Evolutionary conservation across 164 flowering plant genomes (phyloP).

Genomic region (Macadamia integrifolia): DNA sequence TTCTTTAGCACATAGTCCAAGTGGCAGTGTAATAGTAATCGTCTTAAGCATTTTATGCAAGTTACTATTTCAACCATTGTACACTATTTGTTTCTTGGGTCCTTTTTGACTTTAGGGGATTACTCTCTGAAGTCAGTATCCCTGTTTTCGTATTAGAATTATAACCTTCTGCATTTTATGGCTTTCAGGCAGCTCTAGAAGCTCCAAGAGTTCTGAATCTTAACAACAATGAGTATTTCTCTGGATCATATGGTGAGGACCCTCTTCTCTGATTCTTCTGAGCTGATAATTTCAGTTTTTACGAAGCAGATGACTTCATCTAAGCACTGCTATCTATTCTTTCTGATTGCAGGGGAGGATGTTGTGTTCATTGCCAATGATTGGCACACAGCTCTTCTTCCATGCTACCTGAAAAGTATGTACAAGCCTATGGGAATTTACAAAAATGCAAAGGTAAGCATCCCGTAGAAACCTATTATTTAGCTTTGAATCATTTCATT

Average conservation of each 20-base stretch:
- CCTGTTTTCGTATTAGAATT: too few species aligned
- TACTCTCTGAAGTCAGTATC: too few species aligned
- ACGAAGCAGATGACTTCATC: neutral
- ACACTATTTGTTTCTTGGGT: too few species aligned
- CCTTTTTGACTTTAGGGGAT: too few species aligned
- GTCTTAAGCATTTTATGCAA: too few species aligned
- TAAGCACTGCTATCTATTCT: neutral
- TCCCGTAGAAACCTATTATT: neutral
- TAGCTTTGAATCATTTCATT: neutral
- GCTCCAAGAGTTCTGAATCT: constrained; percentile 78
- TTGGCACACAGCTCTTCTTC: constrained; percentile 83
- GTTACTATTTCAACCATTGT: too few species aligned
- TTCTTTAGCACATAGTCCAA: too few species aligned
- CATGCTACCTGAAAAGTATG: constrained; percentile 68
- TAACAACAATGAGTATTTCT: constrained; percentile 53
- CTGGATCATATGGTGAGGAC: constrained; percentile 78
- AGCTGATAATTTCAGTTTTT: neutral
- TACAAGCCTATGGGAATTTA: constrained; percentile 61
- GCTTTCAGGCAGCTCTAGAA: constrained; percentile 75
- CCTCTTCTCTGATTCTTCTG: constrained; percentile 1
- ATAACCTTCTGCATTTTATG: neutral
- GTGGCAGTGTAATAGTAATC: too few species aligned
- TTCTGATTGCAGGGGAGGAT: constrained; percentile 54
- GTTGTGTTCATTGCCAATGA: constrained; percentile 73
- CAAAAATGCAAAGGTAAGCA: constrained; percentile 56